Percentiles rank a stretch among this genome's conserved stretches.
Evolutionary conservation across 2,329 filamentous ascomycete species (phyloP).

Genomic region (Cladorrhinum sp.): DNA sequence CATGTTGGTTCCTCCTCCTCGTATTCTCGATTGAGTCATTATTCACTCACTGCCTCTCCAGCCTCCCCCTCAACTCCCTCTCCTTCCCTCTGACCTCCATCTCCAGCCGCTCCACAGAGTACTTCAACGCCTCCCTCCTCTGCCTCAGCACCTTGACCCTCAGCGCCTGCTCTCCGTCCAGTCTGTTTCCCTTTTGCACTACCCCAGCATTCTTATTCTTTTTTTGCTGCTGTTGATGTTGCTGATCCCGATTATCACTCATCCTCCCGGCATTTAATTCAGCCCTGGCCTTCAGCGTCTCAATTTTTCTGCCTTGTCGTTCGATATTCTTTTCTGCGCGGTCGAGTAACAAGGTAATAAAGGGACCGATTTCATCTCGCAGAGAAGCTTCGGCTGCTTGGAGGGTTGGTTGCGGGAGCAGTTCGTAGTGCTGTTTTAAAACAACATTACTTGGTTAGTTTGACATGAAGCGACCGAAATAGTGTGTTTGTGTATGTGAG

Average conservation of each 20-base stretch:
- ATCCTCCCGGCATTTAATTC: slow-evolving; percentile 77
- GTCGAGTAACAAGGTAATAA: slow-evolving; percentile 72
- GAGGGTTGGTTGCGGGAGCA: slow-evolving; percentile 81
- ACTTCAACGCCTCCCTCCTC: slow-evolving; percentile 81
- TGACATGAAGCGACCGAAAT: too few relatives aligned
- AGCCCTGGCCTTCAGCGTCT: slow-evolving; percentile 76
- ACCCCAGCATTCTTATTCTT: not conserved
- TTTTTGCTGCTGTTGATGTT: slow-evolving; percentile 9
- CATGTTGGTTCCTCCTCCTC: not conserved
- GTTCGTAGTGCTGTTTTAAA: slow-evolving; percentile 75
- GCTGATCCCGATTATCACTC: slow-evolving; percentile 28
- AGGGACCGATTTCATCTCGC: slow-evolving; percentile 85
- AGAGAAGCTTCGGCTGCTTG: slow-evolving; percentile 79
- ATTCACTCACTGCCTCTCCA: slow-evolving; percentile 27
- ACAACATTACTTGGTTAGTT: too few relatives aligned
- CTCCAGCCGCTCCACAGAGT: slow-evolving; percentile 81
- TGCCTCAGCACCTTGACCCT: slow-evolving; percentile 63
- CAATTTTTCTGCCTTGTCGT: slow-evolving; percentile 76
- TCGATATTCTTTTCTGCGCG: slow-evolving; percentile 82
- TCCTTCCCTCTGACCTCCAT: slow-evolving; percentile 78
- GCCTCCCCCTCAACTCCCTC: slow-evolving; percentile 51
- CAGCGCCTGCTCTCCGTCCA: slow-evolving; percentile 54
- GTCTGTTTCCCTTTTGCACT: slow-evolving; percentile 25
- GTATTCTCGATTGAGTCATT: too few relatives aligned
- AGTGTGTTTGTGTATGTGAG: too few relatives aligned